These are phyloP conservation scores for Hypoxylon cercidicola DNA, from an alignment of 495 filamentous ascomycete species.

Conservation along the genomic window DNA sequence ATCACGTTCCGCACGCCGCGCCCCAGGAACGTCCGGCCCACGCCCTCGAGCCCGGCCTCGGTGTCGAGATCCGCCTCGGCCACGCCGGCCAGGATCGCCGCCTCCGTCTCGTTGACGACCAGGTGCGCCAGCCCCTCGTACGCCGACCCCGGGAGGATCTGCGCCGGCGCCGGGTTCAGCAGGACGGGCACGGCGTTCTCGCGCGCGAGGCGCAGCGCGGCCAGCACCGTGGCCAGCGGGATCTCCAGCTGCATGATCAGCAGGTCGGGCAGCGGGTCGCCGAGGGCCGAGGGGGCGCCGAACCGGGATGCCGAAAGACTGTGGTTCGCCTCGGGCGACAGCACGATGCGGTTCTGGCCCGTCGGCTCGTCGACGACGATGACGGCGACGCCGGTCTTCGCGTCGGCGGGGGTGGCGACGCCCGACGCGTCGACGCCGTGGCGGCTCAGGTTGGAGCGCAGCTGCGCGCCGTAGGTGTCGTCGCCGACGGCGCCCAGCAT, in stretches of 20 bases:
- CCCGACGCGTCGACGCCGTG: slow-evolving; percentile 72
- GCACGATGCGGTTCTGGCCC: slow-evolving; percentile 88
- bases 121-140: slow-evolving; percentile 79
- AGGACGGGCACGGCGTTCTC: slow-evolving; percentile 67
- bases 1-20: slow-evolving; percentile 79
- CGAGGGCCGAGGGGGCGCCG: slow-evolving; percentile 40
- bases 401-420: slow-evolving; percentile 58
- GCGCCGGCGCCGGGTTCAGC: slow-evolving; percentile 88
- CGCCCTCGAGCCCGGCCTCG: slow-evolving; percentile 53
- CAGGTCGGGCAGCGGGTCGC: slow-evolving; percentile 63
- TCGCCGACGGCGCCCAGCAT: slow-evolving; percentile 88
- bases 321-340: slow-evolving; percentile 84
- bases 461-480: slow-evolving; percentile 68
- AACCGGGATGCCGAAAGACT: slow-evolving; percentile 38
- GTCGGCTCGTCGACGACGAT: slow-evolving; percentile 82
- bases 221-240: slow-evolving; percentile 74
- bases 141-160: slow-evolving; percentile 70
- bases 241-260: slow-evolving; percentile 92
- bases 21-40: slow-evolving; percentile 68
- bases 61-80: slow-evolving; percentile 59
- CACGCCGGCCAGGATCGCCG: slow-evolving; percentile 71
- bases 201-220: slow-evolving; percentile 67
- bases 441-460: slow-evolving; percentile 61
- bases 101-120: slow-evolving; percentile 92
- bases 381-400: slow-evolving; percentile 81